Percentiles rank a stretch among this genome's conserved stretches.
These are phyloP conservation scores for Ramaria sp. DNA, from an alignment of 768 basidiomycete genomes.

Conservation along the genomic window DNA sequence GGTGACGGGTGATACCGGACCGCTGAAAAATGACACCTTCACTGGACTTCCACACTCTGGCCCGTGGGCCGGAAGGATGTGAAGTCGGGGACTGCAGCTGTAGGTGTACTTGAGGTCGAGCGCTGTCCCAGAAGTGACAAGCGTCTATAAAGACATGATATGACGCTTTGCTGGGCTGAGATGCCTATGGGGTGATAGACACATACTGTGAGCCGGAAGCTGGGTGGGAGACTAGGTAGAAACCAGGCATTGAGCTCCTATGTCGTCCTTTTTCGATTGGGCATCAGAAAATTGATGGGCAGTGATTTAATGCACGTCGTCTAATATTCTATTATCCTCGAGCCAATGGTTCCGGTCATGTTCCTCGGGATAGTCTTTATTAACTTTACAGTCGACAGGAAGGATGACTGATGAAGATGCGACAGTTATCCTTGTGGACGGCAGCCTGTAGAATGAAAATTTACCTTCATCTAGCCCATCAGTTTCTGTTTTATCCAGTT, in stretches of 20 bases:
- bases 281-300: not conserved
- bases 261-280: not conserved
- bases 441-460: not conserved
- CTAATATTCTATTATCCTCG: not conserved
- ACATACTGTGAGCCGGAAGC: not conserved
- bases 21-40: too few relatives aligned
- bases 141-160: not conserved
- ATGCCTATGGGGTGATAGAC: too few relatives aligned
- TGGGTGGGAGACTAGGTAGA: not conserved
- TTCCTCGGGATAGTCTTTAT: not conserved
- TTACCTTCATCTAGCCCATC: slow-evolving; percentile 7
- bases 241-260: not conserved
- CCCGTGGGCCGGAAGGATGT: not conserved
- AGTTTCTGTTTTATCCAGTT: not conserved
- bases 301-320: not conserved
- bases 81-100: not conserved
- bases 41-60: not conserved
- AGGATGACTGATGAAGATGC: not conserved
- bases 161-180: too few relatives aligned
- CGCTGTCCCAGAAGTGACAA: not conserved
- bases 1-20: too few relatives aligned
- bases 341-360: not conserved
- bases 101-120: not conserved
- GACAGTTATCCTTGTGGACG: not conserved
- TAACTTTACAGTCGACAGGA: not conserved